Evolutionary conservation across 345 rosid species (phyloP), one percentile per base, ranked within the genome.

Genomic region (Draba incana): DNA sequence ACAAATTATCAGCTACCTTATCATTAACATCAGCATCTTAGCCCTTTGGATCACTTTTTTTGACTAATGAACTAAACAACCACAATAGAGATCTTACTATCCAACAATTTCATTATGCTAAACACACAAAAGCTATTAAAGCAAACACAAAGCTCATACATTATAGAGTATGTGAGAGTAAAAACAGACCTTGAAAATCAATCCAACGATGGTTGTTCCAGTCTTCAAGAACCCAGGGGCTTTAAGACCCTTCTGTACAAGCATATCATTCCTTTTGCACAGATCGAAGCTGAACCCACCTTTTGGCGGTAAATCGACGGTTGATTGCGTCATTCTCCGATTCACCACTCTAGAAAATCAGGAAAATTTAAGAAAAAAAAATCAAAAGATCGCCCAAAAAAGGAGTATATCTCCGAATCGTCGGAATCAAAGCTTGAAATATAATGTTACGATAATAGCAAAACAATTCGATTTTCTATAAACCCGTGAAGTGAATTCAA

Each of bases 181-280:
- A 54, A 37, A 35, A 37, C 51, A 52, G 59, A 93, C 99, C 95
- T 86, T 77, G 66, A 83, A 91, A 62, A 84, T 78, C 57, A 93
- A 70, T 28, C 97, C 97, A 66, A 93, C 99, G 63, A 93, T 93
- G 37, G 99, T 93, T 25, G 99, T 93, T 55, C 99, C 99, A 0
- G 99, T 93, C 81, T 91, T 93, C 13, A 89, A 75, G 35, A 33
- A 90, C 8, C 91, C 81, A 0, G 97, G 97, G 31, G 82, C 82
- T 30, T 79, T 84, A 28, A 64, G 79, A 56, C 97, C 96, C 69
- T 84, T 86, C 50, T 82, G 77, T 6, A 65, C 56, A 46, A 93
- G 84, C 97, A 87, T 90, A 12, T 77, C 91, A 63, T 90, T 93
- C 57, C 98, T 80, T 67, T 72, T 80, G 68, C 98, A 90, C 28